A percentile compares a stretch with the other conserved stretches of the same genome.
These are phyloP conservation scores for Ganoderma boninense DNA, from an alignment of 1,284 basidiomycete species.

Conservation along the genomic window DNA sequence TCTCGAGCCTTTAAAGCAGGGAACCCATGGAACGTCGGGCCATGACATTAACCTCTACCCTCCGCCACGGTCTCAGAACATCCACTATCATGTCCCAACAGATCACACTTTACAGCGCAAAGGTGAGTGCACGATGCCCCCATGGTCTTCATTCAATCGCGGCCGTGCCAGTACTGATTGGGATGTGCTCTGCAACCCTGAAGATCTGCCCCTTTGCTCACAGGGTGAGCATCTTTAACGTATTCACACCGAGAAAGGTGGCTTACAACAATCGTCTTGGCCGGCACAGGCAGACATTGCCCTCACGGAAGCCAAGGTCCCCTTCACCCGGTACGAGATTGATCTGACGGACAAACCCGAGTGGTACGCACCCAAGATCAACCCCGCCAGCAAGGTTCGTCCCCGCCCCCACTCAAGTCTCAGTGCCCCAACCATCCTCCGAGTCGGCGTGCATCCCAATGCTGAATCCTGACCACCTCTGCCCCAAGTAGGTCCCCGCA, in stretches of 20 bases:
- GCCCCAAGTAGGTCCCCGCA: conserved; percentile 57
- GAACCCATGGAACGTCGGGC: not conserved
- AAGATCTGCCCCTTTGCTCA: conserved; percentile 34
- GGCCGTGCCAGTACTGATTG: not conserved
- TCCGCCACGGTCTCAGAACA: not conserved
- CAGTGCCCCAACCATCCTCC: not conserved
- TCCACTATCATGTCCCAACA: conserved; percentile 7
- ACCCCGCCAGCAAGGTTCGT: conserved; percentile 66
- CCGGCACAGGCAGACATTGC: conserved; percentile 17
- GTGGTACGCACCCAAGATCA: conserved; percentile 67
- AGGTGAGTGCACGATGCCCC: conserved; percentile 24
- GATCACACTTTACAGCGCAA: conserved; percentile 13
- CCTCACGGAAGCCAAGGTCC: conserved; percentile 31
- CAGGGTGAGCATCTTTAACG: conserved; percentile 12
- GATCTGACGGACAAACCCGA: conserved; percentile 46
- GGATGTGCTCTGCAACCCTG: not conserved
- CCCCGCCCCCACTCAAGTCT: not conserved
- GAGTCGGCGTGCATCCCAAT: not conserved
- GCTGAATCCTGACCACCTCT: not conserved
- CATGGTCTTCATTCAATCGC: no score
- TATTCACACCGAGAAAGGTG: not conserved
- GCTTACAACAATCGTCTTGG: not conserved
- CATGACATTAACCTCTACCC: not conserved
- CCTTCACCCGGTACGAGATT: conserved; percentile 33
- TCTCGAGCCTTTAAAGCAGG: not conserved